Evolutionary conservation across 106 monocot species (phyloP), one percentile per base, ranked within the genome.

Genomic region (Dioscorea alata): DNA sequence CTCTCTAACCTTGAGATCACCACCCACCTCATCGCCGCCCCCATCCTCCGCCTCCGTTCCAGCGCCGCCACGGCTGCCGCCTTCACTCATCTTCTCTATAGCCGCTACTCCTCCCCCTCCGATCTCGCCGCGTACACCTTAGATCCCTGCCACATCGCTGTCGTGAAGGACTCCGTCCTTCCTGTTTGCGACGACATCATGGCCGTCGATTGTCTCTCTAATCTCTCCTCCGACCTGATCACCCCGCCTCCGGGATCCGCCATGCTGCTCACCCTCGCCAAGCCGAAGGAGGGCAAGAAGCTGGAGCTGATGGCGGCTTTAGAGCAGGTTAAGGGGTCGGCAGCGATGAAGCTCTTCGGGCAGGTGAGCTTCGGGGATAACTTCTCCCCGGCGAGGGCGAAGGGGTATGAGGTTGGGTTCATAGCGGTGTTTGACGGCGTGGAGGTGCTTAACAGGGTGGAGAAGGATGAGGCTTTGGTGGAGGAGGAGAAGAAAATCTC

Each of bases 1-100:
- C 84, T 97, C 23, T 2, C 63, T 74, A 74, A 82, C 58, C 92
- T 97, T 75, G 59, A 68, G 66, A 18, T 78, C 65, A 86, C 72
- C 48, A 70, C 76, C 69, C 70, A 86, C 78, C 79, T 92, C 73
- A 24, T 82, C 72, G 82, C 76, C 51, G 92, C 65, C 53, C 92
- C 90, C 71, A 58, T 94, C 68, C 87, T 94, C 74, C 87, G 83
- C 70, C 50, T 48, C 84, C 82, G 82, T 48, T 84, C 85, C 74
- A 24, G 84, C 75, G 76, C 88, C 48, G 80, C 85, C 20, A 54
- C 75, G 21, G 42, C 80, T 42, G 22, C 72, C 61, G 79, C 69
- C 15, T 89, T 87, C 76, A 86, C 84, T 35, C 89, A 92, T 67
- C 75, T 92, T 78, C 89, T 97, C 78, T 82, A 92, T 84, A 71